These are phyloP conservation scores for Eleusine coracana DNA, from an alignment of 176 grass and related monocot species.

Conservation along the genomic window DNA sequence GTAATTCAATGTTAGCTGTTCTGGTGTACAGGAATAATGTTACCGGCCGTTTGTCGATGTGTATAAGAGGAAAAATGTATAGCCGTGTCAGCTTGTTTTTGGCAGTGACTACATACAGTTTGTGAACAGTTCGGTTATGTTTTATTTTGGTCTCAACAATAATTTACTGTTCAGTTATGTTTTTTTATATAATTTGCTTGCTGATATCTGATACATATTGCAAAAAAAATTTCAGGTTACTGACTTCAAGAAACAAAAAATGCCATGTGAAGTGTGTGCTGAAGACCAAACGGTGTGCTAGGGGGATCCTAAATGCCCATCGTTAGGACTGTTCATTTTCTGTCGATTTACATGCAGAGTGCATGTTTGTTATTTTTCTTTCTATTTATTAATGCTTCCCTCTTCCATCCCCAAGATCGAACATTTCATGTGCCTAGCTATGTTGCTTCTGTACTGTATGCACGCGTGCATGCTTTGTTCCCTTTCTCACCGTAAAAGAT, in stretches of 20 bases:
- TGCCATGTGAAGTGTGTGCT: not conserved
- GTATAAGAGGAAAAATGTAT: not conserved
- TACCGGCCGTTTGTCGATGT: not conserved
- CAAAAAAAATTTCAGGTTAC: constrained; percentile 40
- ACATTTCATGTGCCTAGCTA: constrained; percentile 19
- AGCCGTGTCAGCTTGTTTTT: not conserved
- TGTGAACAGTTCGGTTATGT: not conserved
- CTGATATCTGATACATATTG: not conserved
- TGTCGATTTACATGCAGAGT: constrained; percentile 38
- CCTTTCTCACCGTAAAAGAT: not conserved
- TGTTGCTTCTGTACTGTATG: constrained; percentile 16
- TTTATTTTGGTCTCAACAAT: not conserved
- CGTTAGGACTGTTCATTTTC: constrained; percentile 22
- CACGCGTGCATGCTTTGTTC: constrained; percentile 1
- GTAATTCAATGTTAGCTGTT: not conserved
- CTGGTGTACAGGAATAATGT: not conserved
- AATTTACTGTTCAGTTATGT: not conserved
- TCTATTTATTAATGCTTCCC: not conserved
- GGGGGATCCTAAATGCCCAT: constrained; percentile 9
- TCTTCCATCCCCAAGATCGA: constrained; percentile 1
- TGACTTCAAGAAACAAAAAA: not conserved
- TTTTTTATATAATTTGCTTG: too few relatives aligned
- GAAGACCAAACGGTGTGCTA: constrained; percentile 13
- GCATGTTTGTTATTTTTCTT: constrained; percentile 5
- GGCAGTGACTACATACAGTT: constrained; percentile 7